Base-by-base conservation (phyloP, 2,329 filamentous ascomycete genomes). In the Chaetomium globosum region DNA sequence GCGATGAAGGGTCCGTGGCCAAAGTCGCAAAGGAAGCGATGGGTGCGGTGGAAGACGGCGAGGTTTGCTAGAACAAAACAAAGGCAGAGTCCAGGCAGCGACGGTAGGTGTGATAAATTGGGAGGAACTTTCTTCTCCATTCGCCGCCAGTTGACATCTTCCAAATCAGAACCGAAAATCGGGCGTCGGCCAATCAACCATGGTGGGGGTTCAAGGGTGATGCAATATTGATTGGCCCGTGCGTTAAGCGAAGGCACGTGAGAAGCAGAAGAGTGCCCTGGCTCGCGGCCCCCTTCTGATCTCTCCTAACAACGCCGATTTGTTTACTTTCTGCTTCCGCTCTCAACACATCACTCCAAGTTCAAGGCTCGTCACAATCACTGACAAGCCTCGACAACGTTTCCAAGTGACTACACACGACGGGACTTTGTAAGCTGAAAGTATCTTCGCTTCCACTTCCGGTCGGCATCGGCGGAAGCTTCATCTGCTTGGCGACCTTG, bases 171-270 rank as follows among this genome's bases (percentile, higher is more conserved):
- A 67, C 70, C 69, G 65, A 68, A 72, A 73, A 67, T 68, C 65
- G 52, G 66, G 65, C 70, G 76, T 77, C 75, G 75, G 72, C 77
- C 76, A 78, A 78, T 78, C 77, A 79, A 78, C 76, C 71, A 71
- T 71, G 71, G 75, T 74, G 70, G 71, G 71, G 71, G 63, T 61
- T 60, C 48, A 26, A 55, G 58, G 57, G 59, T 69, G 69, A 69
- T 66, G 69, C 64, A 67, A 63, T 63, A 39, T 51, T 57, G 21
- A 57, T 67, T 71, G 69, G 68, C 21, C 64, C 49, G 67, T 68
- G 66, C 67, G 58, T 28, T 28, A 9, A 39, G 39, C 30, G 39
- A 28, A 31, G 10, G 21, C 33, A 57, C 55, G 36, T 57, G 33
- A 57, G 21, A 23, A 48, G 46, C 46, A 9, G 46, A 43, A 43